A percentile compares a stretch with the other conserved stretches of the same genome.
phyloP scores from a whole-genome alignment of 345 rosid species.

The Noccaea caerulescens region DNA sequence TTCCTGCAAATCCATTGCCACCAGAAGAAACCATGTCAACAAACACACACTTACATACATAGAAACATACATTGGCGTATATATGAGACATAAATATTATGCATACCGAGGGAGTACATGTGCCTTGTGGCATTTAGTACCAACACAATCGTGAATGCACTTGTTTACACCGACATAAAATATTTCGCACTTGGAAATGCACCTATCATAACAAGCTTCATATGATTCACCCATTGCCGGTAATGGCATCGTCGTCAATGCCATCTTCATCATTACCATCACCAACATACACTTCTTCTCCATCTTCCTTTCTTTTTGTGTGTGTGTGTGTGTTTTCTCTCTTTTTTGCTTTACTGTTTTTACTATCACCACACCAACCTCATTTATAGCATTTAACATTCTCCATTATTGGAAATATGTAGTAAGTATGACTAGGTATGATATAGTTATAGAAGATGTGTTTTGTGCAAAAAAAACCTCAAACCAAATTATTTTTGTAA shows the following conservation, averaged over 20 bases:
- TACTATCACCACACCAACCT: too few relatives aligned
- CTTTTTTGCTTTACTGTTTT: too few relatives aligned
- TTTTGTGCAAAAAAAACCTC: too few relatives aligned
- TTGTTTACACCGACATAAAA: not conserved
- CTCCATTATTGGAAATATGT: too few relatives aligned
- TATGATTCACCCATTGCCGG: not conserved
- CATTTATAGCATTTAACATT: too few relatives aligned
- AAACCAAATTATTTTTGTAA: too few relatives aligned
- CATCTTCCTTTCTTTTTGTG: too few relatives aligned
- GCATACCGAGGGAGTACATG: not conserved
- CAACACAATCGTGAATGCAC: constrained; percentile 15
- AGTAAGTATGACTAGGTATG: too few relatives aligned
- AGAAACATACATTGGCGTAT: not conserved
- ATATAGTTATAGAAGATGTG: too few relatives aligned
- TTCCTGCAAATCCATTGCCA: constrained; percentile 4
- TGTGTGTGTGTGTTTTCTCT: too few relatives aligned
- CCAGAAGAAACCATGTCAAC: constrained; percentile 11
- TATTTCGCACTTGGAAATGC: not conserved
- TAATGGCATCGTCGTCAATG: constrained; percentile 1
- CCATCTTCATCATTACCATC: not conserved
- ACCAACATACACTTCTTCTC: not conserved
- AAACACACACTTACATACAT: not conserved
- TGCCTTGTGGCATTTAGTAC: constrained; percentile 4
- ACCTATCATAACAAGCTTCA: not conserved
- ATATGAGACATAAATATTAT: constrained; percentile 6